Conservation (phyloP, 2,329 filamentous ascomycete genomes). For the Botryotinia globosa region DNA sequence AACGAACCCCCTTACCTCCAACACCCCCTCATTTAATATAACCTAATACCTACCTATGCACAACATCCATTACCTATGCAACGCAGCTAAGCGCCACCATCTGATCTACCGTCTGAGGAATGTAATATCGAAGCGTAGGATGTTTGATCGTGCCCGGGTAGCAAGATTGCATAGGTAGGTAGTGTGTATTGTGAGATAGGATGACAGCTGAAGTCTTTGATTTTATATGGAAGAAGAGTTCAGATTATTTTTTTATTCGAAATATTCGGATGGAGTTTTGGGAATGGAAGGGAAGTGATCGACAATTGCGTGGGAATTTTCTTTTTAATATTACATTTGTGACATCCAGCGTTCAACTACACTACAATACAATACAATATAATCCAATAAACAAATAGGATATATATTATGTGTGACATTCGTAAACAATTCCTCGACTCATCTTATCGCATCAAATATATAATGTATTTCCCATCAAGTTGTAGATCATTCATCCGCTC, state of each 20-base stretch:
- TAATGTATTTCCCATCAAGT: neutral
- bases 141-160: neutral
- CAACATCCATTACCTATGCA: neutral
- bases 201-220: neutral
- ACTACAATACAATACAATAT: neutral
- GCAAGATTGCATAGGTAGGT: too few species aligned
- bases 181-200: neutral
- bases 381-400: slow-evolving; percentile 3
- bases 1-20: neutral
- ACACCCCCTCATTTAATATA: too few species aligned
- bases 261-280: neutral
- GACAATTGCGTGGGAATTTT: neutral
- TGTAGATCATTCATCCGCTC: neutral
- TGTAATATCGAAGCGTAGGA: neutral
- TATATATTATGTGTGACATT: neutral
- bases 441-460: neutral
- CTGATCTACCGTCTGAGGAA: neutral
- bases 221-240: neutral
- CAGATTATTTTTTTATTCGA: neutral
- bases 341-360: neutral
- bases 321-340: neutral
- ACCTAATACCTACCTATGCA: too few species aligned
- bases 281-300: neutral
- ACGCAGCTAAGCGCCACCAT: neutral
- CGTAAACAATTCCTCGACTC: neutral